Base-by-base conservation (phyloP, 2,329 filamentous ascomycete species). In the Colletotrichum tropicale region DNA sequence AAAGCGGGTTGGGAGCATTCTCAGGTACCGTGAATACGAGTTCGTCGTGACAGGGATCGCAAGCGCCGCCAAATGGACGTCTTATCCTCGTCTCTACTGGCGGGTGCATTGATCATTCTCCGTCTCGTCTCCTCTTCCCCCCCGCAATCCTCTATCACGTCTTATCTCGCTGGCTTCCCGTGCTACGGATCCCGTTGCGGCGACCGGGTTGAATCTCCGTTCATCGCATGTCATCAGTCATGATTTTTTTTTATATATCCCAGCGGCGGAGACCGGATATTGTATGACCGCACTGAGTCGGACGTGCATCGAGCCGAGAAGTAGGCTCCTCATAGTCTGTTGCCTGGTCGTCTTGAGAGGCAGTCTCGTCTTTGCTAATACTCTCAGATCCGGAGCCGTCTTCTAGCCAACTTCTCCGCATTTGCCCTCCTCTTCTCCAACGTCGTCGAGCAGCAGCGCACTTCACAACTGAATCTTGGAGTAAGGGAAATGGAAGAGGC, bases 141-240 rank as follows among this genome's bases (percentile, higher is more conserved):
- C 64, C 70, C 73, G 73, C 73, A 75, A 73, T 73, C 69, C 73
- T 75, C 73, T 75, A 75, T 75, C 73, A 75, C 73, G 73, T 73
- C 73, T 75, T 75, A 75, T 75, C 73, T 75, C 58, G 73, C 70
- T 73, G 69, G 64, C 70, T 65, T 73, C 73, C 73, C 70, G 73
- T 75, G 64, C 73, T 75, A 52, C 70, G 58, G 62, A 52, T 73
- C 32, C 64, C 32, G 48, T 58, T 64, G 62, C 73, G 56, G 56
- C 36, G 72, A 38, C 30, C 61, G 36, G 52, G 36, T 58, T 36
- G 43, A 55, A 64, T 58, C 69, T 73, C 64, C 56, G 32, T 68
- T 48, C 48, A 52, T 73, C 58, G 64, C 64, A 75, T 75, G 56
- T 73, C 70, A 75, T 73, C 70, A 60, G 58, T 48, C 62, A 73